Evolutionary conservation across 257 asterid species (phyloP), one percentile per base, ranked within the genome.

Genomic region (Solanum lycopersicoides): DNA sequence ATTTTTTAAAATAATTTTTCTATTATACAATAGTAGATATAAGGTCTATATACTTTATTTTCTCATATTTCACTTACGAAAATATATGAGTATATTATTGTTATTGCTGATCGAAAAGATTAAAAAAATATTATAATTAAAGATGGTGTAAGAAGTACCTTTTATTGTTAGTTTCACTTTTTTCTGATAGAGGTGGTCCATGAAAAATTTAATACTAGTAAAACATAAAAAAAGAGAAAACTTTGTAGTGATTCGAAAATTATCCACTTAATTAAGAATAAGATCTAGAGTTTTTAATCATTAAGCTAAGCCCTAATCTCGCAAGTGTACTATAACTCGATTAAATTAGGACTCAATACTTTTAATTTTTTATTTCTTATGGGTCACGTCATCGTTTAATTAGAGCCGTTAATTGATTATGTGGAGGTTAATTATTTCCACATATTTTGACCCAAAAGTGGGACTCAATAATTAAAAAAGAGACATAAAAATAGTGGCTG

Each of bases 371-470:
- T 3, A 28, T 80, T 9, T 50, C 30, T 50, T 20, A 18, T 5
- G 44, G 44, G 21, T 56, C 3, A 50, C 85, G 69, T 82, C 69
- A 82, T 28, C 85, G 30, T 25, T 63, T 41, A 65, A 65, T 50
- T 7, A 18, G 34, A 83, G 37, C 90, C 90, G 89, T 88, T 4
- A 66, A 84, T 39, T 42, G 20, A 30, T 11, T 39, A 12, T 66
- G 92, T 66, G 75, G 90, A 88, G 42, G 75, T 66, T 18, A 79
- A 88, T 28, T 45, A 45, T 30, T 63, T 83, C 45, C 66, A 63
- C 53, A 59, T 53, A 30, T 83, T 53, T 83, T 88, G 87, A 86
- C 86, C 65, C 30, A 6, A 30, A 56, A 72, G 77, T 87, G 83
- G 89, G 88, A 42, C 59, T 89, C 90, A 23, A 30, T 32, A 28